Evolutionary conservation across 2,329 filamentous ascomycete genomes (phyloP).

Genomic region (Alternaria incomplexa): DNA sequence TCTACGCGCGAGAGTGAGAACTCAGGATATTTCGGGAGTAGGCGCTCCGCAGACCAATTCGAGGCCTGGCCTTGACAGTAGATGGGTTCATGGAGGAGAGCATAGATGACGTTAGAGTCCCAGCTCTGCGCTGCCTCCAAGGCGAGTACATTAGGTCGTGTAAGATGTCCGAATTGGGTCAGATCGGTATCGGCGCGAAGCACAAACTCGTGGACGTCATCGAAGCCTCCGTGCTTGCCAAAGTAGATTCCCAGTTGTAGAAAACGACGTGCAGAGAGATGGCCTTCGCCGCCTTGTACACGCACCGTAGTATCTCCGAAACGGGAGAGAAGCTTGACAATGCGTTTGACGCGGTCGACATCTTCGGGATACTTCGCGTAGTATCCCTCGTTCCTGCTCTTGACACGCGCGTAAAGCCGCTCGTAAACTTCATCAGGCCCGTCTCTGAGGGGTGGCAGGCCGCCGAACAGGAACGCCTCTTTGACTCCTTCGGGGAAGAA

Average conservation of each 20-base stretch:
- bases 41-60: conserved; percentile 75
- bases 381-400: conserved; percentile 76
- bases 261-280: conserved; percentile 74
- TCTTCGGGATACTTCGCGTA: conserved; percentile 89
- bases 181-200: conserved; percentile 75
- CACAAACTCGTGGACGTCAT: conserved; percentile 61
- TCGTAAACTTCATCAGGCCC: conserved; percentile 77
- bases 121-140: conserved; percentile 73
- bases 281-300: conserved; percentile 72
- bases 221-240: conserved; percentile 68
- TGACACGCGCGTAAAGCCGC: conserved; percentile 71
- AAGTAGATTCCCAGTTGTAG: conserved; percentile 79
- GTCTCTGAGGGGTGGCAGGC: conserved; percentile 77
- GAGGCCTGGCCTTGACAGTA: conserved; percentile 76
- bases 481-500: conserved; percentile 76
- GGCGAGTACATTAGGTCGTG: conserved; percentile 69
- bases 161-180: conserved; percentile 76
- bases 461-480: conserved; percentile 84
- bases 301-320: conserved; percentile 63
- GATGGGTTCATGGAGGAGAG: conserved; percentile 83
- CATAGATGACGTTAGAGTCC: conserved; percentile 82
- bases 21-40: conserved; percentile 59
- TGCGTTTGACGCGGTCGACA: conserved; percentile 67
- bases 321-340: conserved; percentile 68
- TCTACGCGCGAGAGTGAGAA: conserved; percentile 51